Evolutionary conservation across 108 stramenopile species (phyloP).

Genomic region (Cylindrotheca fusiformis): DNA sequence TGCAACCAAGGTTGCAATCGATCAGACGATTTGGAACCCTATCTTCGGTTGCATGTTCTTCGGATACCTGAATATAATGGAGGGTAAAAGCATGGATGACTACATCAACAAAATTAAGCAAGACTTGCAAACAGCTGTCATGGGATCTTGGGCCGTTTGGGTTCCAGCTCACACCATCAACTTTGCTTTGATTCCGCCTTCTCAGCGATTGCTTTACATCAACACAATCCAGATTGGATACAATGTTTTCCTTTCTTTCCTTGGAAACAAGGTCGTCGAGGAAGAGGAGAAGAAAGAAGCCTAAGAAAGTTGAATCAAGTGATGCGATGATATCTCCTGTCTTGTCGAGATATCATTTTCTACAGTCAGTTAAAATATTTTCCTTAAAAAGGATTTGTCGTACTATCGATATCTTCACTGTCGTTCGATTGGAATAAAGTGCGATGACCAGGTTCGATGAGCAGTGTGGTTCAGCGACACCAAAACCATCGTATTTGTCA

Average conservation of each 20-base stretch:
- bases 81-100: conserved; percentile 82
- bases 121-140: conserved; percentile 92
- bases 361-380: no score
- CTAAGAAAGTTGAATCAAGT: no score
- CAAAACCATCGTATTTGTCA: no score
- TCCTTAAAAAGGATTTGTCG: no score
- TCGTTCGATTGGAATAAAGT: no score
- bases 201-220: conserved; percentile 93
- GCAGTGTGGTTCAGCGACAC: no score
- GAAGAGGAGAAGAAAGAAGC: conserved; percentile 31
- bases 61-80: conserved; percentile 85
- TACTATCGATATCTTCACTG: no score
- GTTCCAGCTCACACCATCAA: conserved; percentile 80
- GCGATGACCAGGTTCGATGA: no score
- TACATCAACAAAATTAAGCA: conserved; percentile 86
- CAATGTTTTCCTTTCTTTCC: conserved; percentile 93
- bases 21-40: conserved; percentile 94
- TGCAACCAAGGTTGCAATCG: conserved; percentile 91
- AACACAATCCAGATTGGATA: conserved; percentile 95
- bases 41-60: conserved; percentile 96
- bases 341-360: no score
- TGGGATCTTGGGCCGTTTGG: conserved; percentile 75
- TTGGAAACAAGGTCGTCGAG: conserved; percentile 87
- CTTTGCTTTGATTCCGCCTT: conserved; percentile 92
- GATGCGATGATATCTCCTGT: no score